Conservation (phyloP, 2,329 filamentous ascomycete genomes). For the Colletotrichum sp. region DNA sequence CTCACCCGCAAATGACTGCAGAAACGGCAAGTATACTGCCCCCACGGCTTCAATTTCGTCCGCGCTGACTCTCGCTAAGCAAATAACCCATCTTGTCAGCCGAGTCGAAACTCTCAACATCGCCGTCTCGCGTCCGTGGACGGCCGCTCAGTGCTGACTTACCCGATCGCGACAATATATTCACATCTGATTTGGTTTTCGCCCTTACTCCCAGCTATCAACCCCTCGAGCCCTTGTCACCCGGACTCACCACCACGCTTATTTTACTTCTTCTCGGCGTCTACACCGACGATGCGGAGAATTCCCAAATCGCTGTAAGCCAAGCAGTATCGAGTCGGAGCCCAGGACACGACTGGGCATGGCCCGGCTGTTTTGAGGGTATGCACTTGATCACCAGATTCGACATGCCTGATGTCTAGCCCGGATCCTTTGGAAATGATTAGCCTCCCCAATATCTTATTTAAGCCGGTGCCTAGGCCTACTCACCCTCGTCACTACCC, state of each 20-base stretch:
- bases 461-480: background rate
- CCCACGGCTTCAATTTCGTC: background rate
- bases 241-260: background rate
- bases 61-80: background rate
- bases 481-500: slow-evolving; percentile 73
- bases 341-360: slow-evolving; percentile 75
- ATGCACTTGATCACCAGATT: slow-evolving; percentile 76
- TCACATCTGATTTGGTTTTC: background rate
- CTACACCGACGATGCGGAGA: slow-evolving; percentile 71
- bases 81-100: background rate
- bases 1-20: background rate
- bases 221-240: background rate
- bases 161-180: background rate
- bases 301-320: slow-evolving; percentile 75
- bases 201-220: background rate
- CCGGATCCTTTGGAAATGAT: slow-evolving; percentile 52
- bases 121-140: background rate
- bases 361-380: slow-evolving; percentile 72
- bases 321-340: slow-evolving; percentile 74
- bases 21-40: background rate
- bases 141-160: background rate
- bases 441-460: background rate
- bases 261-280: slow-evolving; percentile 48
- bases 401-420: slow-evolving; percentile 73
- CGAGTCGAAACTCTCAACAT: background rate